Percentiles rank a stretch among this genome's conserved stretches.
These are phyloP conservation scores for Amauroascus verrucosus DNA, from an alignment of 2,329 filamentous ascomycete genomes.

Conservation along the genomic window DNA sequence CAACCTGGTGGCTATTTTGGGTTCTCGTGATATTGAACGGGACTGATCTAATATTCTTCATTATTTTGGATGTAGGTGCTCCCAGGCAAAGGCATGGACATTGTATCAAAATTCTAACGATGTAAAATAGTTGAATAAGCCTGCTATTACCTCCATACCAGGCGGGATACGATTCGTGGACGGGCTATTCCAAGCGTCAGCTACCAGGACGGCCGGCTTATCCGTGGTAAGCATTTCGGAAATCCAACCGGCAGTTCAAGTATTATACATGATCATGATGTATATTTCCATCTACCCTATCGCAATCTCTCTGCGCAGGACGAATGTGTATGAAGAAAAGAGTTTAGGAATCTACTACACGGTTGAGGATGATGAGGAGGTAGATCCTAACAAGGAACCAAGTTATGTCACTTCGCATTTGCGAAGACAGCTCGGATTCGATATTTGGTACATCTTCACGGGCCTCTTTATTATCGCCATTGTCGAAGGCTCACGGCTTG, in stretches of 20 bases:
- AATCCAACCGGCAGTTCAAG: constrained; percentile 83
- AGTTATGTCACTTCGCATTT: constrained; percentile 88
- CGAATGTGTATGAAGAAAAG: constrained; percentile 89
- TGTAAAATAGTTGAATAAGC: constrained; percentile 55
- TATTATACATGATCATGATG: constrained; percentile 98
- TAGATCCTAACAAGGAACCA: constrained; percentile 48
- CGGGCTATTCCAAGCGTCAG: constrained; percentile 80
- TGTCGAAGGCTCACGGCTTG: constrained; percentile 64
- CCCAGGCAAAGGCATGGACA: not conserved
- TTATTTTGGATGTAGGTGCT: constrained; percentile 69
- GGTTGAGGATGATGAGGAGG: constrained; percentile 55
- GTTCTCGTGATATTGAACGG: constrained; percentile 73
- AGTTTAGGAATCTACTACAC: constrained; percentile 58
- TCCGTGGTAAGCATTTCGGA: constrained; percentile 64
- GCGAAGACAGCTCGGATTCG: constrained; percentile 86
- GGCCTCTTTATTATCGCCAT: constrained; percentile 90
- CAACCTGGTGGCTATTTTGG: constrained; percentile 93
- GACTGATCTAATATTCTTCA: constrained; percentile 80
- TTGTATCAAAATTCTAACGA: constrained; percentile 19
- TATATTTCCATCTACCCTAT: constrained; percentile 97
- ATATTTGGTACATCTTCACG: constrained; percentile 92
- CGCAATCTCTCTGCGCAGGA: constrained; percentile 84
- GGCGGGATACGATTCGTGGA: constrained; percentile 68
- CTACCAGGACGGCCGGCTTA: constrained; percentile 86
- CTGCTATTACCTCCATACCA: constrained; percentile 57